A percentile compares a stretch with the other conserved stretches of the same genome.
phyloP scores from a whole-genome alignment of 441 rosid genomes.

The Corymbia citriodora region DNA sequence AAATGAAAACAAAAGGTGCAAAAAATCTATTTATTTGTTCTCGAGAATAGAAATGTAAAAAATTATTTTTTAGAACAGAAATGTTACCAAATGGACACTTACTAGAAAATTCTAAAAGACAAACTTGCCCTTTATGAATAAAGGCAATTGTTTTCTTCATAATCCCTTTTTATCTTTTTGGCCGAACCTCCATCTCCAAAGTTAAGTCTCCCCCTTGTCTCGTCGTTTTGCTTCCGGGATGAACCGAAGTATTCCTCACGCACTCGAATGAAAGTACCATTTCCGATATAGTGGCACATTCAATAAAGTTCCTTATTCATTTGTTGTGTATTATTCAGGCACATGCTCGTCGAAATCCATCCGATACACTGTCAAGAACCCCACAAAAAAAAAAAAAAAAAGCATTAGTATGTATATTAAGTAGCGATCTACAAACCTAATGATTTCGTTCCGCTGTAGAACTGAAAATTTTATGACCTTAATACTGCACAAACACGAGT shows the following conservation, averaged over 20 bases:
- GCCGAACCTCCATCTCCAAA: neutral
- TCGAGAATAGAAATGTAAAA: too few species aligned
- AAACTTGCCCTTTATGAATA: too few species aligned
- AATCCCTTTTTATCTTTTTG: neutral
- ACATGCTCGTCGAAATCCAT: neutral
- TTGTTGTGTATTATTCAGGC: neutral
- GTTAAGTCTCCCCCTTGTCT: neutral
- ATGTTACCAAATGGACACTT: too few species aligned
- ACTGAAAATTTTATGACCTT: rapidly evolving
- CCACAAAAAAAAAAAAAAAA: too few species aligned
- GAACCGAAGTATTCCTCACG: neutral
- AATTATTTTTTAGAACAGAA: too few species aligned
- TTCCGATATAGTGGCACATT: neutral
- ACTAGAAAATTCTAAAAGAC: too few species aligned
- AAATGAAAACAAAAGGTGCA: too few species aligned
- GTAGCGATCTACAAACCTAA: neutral
- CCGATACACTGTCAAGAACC: rapidly evolving
- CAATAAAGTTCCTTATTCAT: neutral
- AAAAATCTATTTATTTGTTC: too few species aligned
- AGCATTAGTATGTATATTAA: too few species aligned
- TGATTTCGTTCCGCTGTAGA: rapidly evolving
- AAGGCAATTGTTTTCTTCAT: neutral
- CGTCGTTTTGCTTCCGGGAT: neutral
- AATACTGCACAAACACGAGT: rapidly evolving
- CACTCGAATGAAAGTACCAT: neutral